Evolutionary conservation across 139 green algal genomes (phyloP).

Genomic region (Edaphochlamys debaryana): DNA sequence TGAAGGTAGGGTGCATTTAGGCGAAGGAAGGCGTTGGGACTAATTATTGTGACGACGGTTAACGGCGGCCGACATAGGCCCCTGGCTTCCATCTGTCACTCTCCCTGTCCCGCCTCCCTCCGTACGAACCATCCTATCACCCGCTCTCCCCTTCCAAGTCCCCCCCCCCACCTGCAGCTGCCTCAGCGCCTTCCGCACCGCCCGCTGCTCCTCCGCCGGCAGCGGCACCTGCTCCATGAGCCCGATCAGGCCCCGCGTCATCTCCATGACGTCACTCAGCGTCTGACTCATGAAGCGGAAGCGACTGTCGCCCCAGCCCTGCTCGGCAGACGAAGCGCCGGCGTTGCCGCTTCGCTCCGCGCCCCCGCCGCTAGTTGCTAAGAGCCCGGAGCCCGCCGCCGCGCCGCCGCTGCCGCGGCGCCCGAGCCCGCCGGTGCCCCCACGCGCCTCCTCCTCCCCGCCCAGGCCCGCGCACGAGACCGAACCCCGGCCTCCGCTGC

Average conservation of each 20-base stretch:
- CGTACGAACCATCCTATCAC: too few species aligned
- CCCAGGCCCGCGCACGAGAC: background rate
- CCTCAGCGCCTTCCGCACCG: conserved; percentile 30
- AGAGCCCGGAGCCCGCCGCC: too few species aligned
- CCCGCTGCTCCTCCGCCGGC: background rate
- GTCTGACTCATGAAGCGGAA: background rate
- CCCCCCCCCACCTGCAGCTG: conserved; percentile 16
- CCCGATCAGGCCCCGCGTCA: background rate
- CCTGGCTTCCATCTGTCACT: too few species aligned
- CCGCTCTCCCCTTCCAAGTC: too few species aligned
- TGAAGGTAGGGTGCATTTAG: too few species aligned
- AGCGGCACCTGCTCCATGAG: conserved; percentile 7
- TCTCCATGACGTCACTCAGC: background rate
- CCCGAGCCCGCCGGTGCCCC: background rate
- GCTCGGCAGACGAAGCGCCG: background rate
- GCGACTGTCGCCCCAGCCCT: background rate
- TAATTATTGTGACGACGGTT: too few species aligned
- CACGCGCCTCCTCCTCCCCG: background rate
- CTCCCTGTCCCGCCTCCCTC: too few species aligned
- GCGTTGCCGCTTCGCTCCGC: too few species aligned
- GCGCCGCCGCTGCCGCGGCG: too few species aligned
- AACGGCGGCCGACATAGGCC: too few species aligned
- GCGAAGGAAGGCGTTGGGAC: too few species aligned
- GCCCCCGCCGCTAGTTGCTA: too few species aligned
- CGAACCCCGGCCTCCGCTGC: conserved; percentile 7